Evolutionary conservation across 139 green algal species (phyloP).

Genomic region (Gonium pectorale): DNA sequence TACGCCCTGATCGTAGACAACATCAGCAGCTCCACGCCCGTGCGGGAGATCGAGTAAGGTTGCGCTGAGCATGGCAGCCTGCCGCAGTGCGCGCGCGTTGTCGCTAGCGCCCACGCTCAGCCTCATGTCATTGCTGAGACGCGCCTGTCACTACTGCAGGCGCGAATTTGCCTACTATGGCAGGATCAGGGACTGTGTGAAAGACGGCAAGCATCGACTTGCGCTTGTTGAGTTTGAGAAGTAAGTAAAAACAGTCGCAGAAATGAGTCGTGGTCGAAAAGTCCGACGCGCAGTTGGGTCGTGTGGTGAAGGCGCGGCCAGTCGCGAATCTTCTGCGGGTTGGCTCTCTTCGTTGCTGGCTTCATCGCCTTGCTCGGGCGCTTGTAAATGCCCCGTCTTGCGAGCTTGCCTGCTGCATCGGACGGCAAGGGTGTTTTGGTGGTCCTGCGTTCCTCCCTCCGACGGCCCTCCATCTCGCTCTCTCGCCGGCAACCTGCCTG

Average conservation of each 20-base stretch:
- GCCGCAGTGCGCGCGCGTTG: no score
- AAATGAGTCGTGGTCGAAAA: no score
- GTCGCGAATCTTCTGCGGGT: neutral
- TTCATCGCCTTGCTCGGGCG: no score
- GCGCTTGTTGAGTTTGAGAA: conserved; percentile 76
- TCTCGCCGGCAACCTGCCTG: conserved; percentile 19
- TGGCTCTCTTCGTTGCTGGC: neutral
- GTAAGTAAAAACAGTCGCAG: no score
- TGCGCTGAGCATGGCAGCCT: no score
- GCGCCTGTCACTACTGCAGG: conserved; percentile 4
- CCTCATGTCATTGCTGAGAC: neutral
- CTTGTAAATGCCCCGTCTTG: neutral
- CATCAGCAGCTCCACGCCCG: conserved; percentile 39
- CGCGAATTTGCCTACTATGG: conserved; percentile 63
- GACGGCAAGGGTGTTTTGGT: no score
- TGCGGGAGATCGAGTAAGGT: conserved; percentile 39
- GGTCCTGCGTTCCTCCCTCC: no score
- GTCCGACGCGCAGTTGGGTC: no score
- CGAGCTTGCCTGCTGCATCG: neutral
- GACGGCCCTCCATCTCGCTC: no score
- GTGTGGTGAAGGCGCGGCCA: no score
- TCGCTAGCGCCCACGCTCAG: no score
- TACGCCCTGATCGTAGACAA: conserved; percentile 63
- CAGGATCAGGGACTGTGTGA: conserved; percentile 59
- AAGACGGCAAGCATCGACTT: conserved; percentile 60